Evolutionary conservation across 139 green algal genomes (phyloP).

Genomic region (Zygnema cylindricum): DNA sequence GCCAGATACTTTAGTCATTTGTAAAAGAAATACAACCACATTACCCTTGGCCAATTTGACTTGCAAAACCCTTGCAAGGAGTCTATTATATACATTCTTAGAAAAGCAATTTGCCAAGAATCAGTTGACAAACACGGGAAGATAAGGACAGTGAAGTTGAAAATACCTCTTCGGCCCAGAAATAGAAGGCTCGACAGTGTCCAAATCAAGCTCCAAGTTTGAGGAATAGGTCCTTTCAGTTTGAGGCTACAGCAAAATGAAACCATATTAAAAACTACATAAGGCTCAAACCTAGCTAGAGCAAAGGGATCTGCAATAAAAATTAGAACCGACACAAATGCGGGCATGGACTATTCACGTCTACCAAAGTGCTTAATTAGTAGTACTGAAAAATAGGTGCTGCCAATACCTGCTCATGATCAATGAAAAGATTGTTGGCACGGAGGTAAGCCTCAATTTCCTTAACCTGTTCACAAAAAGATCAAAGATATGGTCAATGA

Average conservation of each 20-base stretch:
- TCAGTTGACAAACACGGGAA: too few relatives aligned
- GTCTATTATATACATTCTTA: background rate
- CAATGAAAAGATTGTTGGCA: slow-evolving; percentile 60
- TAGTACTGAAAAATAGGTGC: too few relatives aligned
- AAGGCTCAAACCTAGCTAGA: too few relatives aligned
- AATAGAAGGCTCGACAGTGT: slow-evolving; percentile 54
- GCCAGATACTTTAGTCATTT: background rate
- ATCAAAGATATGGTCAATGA: background rate
- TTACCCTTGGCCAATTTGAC: background rate
- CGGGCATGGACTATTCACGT: too few relatives aligned
- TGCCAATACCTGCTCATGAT: slow-evolving; percentile 49
- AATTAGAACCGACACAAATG: too few relatives aligned
- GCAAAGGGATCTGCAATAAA: too few relatives aligned
- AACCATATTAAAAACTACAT: too few relatives aligned
- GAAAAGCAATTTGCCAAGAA: background rate
- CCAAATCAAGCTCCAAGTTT: slow-evolving; percentile 47
- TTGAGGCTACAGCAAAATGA: slow-evolving; percentile 47
- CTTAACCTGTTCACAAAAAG: slow-evolving; percentile 47
- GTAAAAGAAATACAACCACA: background rate
- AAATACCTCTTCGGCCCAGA: slow-evolving; percentile 62
- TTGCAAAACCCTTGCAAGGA: background rate
- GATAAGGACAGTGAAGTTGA: too few relatives aligned
- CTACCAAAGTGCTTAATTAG: too few relatives aligned
- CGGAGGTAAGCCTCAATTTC: slow-evolving; percentile 58
- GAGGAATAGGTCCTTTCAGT: slow-evolving; percentile 53